These are phyloP conservation scores for Kazachstania sp. DNA, from an alignment of 1,139 yeast genomes.

Conservation along the genomic window DNA sequence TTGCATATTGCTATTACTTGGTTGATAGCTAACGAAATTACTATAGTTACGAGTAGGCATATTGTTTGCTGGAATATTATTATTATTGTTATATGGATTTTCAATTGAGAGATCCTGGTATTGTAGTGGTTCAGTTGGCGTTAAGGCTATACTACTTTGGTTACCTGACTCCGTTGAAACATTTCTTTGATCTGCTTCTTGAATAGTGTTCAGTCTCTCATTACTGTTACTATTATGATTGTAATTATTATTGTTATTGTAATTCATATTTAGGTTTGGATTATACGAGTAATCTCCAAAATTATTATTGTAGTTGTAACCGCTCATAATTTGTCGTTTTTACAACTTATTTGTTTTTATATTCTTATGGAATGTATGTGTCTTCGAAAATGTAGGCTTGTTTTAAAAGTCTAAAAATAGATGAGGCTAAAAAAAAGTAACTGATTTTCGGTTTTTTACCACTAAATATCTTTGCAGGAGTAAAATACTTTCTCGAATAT, in stretches of 20 bases:
- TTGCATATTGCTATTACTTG: constrained; percentile 6
- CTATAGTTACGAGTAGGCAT: constrained; percentile 7
- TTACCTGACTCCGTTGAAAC: not conserved
- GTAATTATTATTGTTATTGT: constrained; percentile 1
- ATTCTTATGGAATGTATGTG: not conserved
- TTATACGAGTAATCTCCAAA: not conserved
- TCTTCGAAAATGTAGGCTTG: no score
- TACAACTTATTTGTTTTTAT: not conserved
- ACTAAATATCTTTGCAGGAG: no score
- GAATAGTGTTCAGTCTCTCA: not conserved
- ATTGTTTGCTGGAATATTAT: not conserved
- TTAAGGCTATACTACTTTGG: constrained; percentile 1
- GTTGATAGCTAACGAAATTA: constrained; percentile 13
- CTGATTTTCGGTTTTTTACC: no score
- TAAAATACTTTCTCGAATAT: no score
- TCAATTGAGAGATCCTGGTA: not conserved
- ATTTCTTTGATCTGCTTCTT: not conserved
- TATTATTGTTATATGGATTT: not conserved
- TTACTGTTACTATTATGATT: not conserved
- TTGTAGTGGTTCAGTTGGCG: constrained; percentile 6
- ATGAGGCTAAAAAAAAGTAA: no score
- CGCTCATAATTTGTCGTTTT: not conserved
- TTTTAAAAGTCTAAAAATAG: no score
- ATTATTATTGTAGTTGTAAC: not conserved
- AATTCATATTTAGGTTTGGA: not conserved